phyloP scores from a whole-genome alignment of 1,139 yeast genomes.

The Geotrichum macrosporum region DNA sequence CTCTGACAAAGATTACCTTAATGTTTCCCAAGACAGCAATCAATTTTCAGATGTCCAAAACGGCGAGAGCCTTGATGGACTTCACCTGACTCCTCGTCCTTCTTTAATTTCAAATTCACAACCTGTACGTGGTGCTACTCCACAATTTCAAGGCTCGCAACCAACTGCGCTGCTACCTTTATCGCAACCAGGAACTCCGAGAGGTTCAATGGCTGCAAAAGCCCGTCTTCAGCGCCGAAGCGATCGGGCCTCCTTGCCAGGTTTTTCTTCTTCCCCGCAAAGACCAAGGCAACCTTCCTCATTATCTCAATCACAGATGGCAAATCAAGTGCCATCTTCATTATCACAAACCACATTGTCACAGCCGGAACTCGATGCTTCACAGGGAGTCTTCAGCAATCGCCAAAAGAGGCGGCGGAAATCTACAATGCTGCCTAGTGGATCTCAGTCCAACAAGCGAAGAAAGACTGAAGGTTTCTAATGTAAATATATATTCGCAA shows the following conservation, averaged over 20 bases:
- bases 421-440: conserved; percentile 6
- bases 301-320: not conserved
- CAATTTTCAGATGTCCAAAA: not conserved
- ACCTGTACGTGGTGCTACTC: too few species aligned
- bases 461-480: conserved; percentile 10
- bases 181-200: too few species aligned
- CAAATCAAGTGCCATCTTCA: not conserved
- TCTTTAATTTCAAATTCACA: too few species aligned
- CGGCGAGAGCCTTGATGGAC: not conserved
- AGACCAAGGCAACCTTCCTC: too few species aligned
- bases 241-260: too few species aligned
- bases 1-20: not conserved
- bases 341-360: too few species aligned
- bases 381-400: not conserved
- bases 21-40: not conserved
- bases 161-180: too few species aligned
- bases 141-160: too few species aligned
- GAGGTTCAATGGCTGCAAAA: too few species aligned
- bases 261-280: too few species aligned
- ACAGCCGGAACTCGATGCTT: not conserved
- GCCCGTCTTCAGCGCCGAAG: too few species aligned
- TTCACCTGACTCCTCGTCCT: not conserved
- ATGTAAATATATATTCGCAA: not conserved
- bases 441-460: conserved; percentile 4
- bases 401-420: not conserved